Evolutionary conservation across 192 early-diverging fungal species (phyloP).

Genomic region (Linnemannia zychae): DNA sequence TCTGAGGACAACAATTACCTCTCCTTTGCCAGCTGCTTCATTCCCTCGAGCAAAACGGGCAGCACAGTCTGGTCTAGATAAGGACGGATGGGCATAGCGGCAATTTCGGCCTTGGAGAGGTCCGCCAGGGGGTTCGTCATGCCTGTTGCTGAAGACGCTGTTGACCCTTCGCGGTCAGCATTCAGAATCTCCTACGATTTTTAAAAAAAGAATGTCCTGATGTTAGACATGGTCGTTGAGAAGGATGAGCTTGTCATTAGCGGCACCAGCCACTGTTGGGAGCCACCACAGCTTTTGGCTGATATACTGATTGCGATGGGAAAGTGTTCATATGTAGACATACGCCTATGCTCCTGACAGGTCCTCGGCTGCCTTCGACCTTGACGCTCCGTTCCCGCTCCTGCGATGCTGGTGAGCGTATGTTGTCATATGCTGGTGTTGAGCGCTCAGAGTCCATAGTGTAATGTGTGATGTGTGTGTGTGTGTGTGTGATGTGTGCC

Average conservation of each 20-base stretch:
- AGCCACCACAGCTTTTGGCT: too few species aligned
- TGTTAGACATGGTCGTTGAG: not conserved
- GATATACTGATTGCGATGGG: too few species aligned
- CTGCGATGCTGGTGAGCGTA: slow-evolving; percentile 34
- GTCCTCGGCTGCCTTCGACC: slow-evolving; percentile 30
- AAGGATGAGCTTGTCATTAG: too few species aligned
- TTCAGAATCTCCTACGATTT: slow-evolving; percentile 38
- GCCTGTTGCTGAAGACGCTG: slow-evolving; percentile 33
- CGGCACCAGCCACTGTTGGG: too few species aligned
- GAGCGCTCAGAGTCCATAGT: slow-evolving; percentile 51
- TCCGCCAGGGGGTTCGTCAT: slow-evolving; percentile 36
- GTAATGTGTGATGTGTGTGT: not conserved
- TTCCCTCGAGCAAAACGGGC: slow-evolving; percentile 64
- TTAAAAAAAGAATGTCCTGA: not conserved
- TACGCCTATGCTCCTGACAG: slow-evolving; percentile 43
- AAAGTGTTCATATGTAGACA: too few species aligned
- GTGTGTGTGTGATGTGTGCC: not conserved
- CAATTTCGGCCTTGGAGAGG: slow-evolving; percentile 37
- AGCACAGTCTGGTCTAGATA: slow-evolving; percentile 69
- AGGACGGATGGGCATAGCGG: slow-evolving; percentile 54
- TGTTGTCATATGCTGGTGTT: slow-evolving; percentile 37
- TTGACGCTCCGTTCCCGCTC: slow-evolving; percentile 47
- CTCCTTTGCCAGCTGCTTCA: slow-evolving; percentile 64
- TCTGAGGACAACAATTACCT: slow-evolving; percentile 36
- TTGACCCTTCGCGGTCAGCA: slow-evolving; percentile 43